These are phyloP conservation scores for Fusarium devonianum DNA, from an alignment of 2,329 filamentous ascomycete species.

Conservation along the genomic window DNA sequence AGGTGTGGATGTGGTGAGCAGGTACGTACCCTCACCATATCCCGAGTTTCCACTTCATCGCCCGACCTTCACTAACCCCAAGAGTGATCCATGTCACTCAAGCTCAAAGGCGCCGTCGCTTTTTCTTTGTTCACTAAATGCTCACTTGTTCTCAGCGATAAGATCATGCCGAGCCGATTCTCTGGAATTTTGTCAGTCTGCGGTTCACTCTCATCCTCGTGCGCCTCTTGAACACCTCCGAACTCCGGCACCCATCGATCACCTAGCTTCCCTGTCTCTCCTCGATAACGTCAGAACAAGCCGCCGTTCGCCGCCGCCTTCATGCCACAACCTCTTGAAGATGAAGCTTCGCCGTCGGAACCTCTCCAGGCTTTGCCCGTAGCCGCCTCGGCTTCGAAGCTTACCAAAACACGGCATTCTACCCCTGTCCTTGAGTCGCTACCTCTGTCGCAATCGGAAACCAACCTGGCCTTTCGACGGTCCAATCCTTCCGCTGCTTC, in stretches of 20 bases:
- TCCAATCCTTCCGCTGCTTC: constrained; percentile 67
- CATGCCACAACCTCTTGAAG: constrained; percentile 75
- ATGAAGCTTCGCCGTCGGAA: constrained; percentile 64
- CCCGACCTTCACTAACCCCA: constrained; percentile 33
- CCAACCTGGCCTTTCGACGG: constrained; percentile 60
- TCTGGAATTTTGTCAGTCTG: constrained; percentile 30
- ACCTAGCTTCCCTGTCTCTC: constrained; percentile 9
- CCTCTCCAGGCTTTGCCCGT: constrained; percentile 74
- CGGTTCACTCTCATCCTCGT: constrained; percentile 33
- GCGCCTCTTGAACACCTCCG: constrained; percentile 37
- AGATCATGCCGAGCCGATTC: constrained; percentile 43
- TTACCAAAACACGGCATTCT: constrained; percentile 68
- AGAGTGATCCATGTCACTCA: constrained; percentile 14
- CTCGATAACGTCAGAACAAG: constrained; percentile 20
- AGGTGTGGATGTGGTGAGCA: constrained; percentile 36
- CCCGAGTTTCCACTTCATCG: constrained; percentile 36
- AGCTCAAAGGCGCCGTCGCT: constrained; percentile 10
- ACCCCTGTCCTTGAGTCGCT: constrained; percentile 58
- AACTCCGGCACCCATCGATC: constrained; percentile 16
- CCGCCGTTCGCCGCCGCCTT: constrained; percentile 48
- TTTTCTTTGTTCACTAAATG: constrained; percentile 19
- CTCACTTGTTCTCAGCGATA: constrained; percentile 23
- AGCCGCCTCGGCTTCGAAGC: constrained; percentile 65
- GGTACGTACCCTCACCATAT: constrained; percentile 39
- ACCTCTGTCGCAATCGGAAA: constrained; percentile 59